Percentiles rank a stretch among this genome's conserved stretches.
phyloP scores from a whole-genome alignment of 768 basidiomycete genomes.

The Suillus alpinus region DNA sequence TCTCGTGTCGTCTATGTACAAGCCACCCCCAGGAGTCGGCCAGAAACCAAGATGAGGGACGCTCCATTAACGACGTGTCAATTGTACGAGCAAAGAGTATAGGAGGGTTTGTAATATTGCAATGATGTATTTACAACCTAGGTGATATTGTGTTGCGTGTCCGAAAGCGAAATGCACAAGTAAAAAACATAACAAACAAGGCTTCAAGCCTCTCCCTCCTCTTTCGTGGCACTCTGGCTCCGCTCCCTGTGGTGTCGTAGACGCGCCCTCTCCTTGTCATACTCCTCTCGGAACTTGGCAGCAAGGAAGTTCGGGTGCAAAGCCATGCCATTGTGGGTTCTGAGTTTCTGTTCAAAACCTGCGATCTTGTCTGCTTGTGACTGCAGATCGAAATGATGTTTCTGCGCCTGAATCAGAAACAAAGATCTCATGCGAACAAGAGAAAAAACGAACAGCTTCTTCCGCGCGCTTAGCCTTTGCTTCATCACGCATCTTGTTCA shows the following conservation, averaged over 20 bases:
- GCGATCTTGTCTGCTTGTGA: constrained; percentile 58
- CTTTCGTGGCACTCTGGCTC: constrained; percentile 23
- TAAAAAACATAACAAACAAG: neutral
- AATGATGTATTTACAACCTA: neutral
- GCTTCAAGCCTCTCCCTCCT: constrained; percentile 29
- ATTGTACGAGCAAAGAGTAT: neutral
- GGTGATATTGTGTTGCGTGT: neutral
- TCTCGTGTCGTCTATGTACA: constrained; percentile 10
- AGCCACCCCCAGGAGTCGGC: neutral
- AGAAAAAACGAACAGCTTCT: constrained; percentile 46
- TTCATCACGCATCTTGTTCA: constrained; percentile 70
- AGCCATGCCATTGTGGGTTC: constrained; percentile 47
- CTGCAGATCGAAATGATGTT: constrained; percentile 53
- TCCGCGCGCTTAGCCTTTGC: constrained; percentile 53
- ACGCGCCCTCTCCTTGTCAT: constrained; percentile 39
- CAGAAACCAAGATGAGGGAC: neutral
- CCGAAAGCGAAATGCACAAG: constrained; percentile 4
- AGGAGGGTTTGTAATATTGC: neutral
- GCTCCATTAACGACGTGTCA: neutral
- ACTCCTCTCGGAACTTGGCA: constrained; percentile 54
- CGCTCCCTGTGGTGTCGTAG: constrained; percentile 28
- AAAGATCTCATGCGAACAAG: neutral
- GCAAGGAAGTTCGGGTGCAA: constrained; percentile 61
- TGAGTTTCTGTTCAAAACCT: constrained; percentile 58
- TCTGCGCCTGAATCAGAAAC: constrained; percentile 32